Evolutionary conservation across 768 basidiomycete genomes (phyloP), one percentile per base, ranked within the genome.

Genomic region (Pisolithus marmoratus): DNA sequence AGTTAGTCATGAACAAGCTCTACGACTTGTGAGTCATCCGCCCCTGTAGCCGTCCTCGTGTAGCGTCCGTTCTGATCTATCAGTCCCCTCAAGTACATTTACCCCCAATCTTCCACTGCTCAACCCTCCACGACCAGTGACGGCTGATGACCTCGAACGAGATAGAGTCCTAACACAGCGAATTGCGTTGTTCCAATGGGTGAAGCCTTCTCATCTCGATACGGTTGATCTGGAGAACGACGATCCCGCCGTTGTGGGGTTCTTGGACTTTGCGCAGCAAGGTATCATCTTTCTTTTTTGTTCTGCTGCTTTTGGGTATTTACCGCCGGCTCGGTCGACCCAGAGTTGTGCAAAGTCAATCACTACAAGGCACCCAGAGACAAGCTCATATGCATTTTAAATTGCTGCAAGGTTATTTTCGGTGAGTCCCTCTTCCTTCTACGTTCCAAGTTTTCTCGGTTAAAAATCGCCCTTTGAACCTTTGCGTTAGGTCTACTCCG

Each of bases 361-460:
- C 94, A 97, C 65, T 99, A 98, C 75, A 98, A 98, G 68, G 96
- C 96, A 9, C 96, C 96, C 8, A 79, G 96, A 40, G 96, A 99
- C 70, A 99, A 99, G 71, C 74, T 98, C 48, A 98, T 99, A 50
- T 98, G 96, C 68, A 88, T 98, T 37, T 72, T 98, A 46, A 99
- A 99, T 64, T 90, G 84, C 68, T 99, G 94, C 82, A 99, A 99
- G 74, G 93, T 99, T 68, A 98, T 99, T 60, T 98, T 96, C 62
- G 96, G 95, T 94, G 57, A 54, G 87, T 69, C 24, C 12, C 36
- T 43, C 56, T 36, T 58, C 56, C 34, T 58, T 48, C 57, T 48
- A 50, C 49, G 53, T 38, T n/a, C 38, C 46, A 9, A n/a, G 4
- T 48, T 45, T 42, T 49, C 48, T 51, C 46, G 37, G 17, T 48